Conservation (phyloP, 2,329 filamentous ascomycete species). For the Coleophoma eucalyptorum region DNA sequence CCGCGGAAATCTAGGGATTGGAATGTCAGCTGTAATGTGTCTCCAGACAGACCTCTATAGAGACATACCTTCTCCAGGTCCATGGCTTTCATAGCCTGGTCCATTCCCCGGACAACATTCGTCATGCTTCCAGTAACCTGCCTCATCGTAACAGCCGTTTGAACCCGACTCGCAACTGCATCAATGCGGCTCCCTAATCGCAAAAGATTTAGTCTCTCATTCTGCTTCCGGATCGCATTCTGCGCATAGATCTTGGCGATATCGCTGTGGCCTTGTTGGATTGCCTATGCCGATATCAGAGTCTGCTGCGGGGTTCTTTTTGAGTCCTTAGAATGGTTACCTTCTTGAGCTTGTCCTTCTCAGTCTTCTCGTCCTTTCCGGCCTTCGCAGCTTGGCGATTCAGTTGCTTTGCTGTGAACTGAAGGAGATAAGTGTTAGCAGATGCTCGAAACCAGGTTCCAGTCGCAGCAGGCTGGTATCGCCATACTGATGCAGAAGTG, state of each 20-base stretch:
- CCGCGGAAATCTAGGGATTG: conserved; percentile 49
- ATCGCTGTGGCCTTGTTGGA: conserved; percentile 54
- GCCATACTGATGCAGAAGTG: no score
- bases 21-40: no score
- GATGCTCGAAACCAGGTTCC: no score
- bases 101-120: conserved; percentile 59
- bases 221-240: conserved; percentile 60
- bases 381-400: conserved; percentile 59
- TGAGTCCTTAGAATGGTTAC: conserved; percentile 24
- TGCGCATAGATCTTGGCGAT: conserved; percentile 61
- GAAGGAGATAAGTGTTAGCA: not conserved
- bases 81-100: conserved; percentile 60
- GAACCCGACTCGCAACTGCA: conserved; percentile 54
- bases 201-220: conserved; percentile 56
- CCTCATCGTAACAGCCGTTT: conserved; percentile 60
- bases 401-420: conserved; percentile 62
- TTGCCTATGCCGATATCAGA: conserved; percentile 37
- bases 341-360: conserved; percentile 61
- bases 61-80: conserved; percentile 52
- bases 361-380: conserved; percentile 54
- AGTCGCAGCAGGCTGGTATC: no score
- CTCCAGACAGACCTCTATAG: not conserved
- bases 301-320: not conserved
- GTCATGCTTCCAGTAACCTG: conserved; percentile 58
- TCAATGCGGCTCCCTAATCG: conserved; percentile 54